Base-by-base conservation (phyloP, 2,329 filamentous ascomycete genomes). In the Karstenula rhodostoma region DNA sequence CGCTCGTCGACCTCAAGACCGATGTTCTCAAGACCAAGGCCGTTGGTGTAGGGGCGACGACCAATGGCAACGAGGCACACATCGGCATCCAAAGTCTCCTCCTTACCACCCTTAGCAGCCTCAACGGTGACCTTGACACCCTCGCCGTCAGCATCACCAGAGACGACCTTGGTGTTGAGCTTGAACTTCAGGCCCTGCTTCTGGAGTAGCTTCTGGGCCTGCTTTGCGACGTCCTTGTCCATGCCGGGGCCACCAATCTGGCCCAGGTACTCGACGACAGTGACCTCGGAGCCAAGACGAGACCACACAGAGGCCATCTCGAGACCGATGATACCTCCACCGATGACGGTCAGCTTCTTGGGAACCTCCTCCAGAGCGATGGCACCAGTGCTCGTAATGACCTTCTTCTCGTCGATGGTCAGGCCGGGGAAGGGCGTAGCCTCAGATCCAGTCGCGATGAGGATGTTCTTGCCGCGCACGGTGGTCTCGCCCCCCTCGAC, bases 161-260 rank as follows among this genome's bases (percentile, higher is more conserved):
- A 87, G 66, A 90, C 82, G 67, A 99, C 95, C 87, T 99, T 99
- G 75, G 95, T 98, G 84, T 92, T 90, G 70, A 96, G 89, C 89
- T 96, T 97, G 87, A 99, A 99, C 77, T 97, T 95, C 78, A 99
- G 90, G 63, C 94, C 95, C 84, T 99, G 95, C 87, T 97, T 98
- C 79, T 88, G 88, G 67, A 99, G 87, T 65, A 96, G 89, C 87
- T 97, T 98, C 81, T 97, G 94, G 46, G 91, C 85, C 74, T 88
- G 84, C 86, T 98, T 99, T 76, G 94, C 87, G 73, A 98, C 92
- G 79, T 99, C 95, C 50, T 86, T 81, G 78, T 99, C 95, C 95
- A 99, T 99, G 72, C 95, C 95, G 51, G 95, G 95, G 60, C 95
- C 95, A 81, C 95, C 95, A 69, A 99, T 98, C 84, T 97, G 94